Base-by-base conservation (phyloP, 345 rosid genomes). In the Populus davidiana region DNA sequence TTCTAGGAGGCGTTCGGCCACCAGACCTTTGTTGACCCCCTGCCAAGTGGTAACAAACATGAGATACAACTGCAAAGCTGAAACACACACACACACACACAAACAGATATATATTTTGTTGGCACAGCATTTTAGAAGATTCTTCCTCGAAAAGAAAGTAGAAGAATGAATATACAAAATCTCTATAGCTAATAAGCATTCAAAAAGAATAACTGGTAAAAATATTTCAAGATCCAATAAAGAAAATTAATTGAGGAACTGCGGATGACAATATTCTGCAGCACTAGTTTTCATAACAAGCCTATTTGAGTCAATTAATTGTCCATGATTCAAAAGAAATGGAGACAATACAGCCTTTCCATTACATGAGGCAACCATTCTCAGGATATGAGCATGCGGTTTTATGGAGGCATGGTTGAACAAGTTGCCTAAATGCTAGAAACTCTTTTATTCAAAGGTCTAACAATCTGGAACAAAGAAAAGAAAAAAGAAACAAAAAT, bases 1-100 rank as follows among this genome's bases (percentile, higher is more conserved):
- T 47, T 69, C 75, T 6, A 95, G 83, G 25, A 93, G 93, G 67
- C 77, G 84, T 79, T 93, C 93, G 0, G 93, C 99, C 50, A 90
- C 96, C 1, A 92, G 87, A 25, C 99, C 98, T 82, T 95, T 95
- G 86, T 89, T 93, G 79, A 92, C 94, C 14, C 98, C 99, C 99
- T 95, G 86, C 47, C 17, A 71, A 8, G 21, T 14, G 27, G 11
- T 35, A 44, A 61, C 8, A 39, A 27, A 38, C 29, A 36, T 49
- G 39, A 13, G 44, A 23, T 49, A 14, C 6, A 9, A 44, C 49
- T 11, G 1, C 36, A 67, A 4, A 35, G n/a, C 18, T 73, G 49
- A 56, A 21, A 54, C 66, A 25, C 25, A 25, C 25, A 25, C 25
- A 25, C 25, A 25, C 25, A 25, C 25, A 25, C n/a, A n/a, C n/a